Base-by-base conservation (phyloP, 2,329 filamentous ascomycete genomes). In the Teratosphaeria viscida region DNA sequence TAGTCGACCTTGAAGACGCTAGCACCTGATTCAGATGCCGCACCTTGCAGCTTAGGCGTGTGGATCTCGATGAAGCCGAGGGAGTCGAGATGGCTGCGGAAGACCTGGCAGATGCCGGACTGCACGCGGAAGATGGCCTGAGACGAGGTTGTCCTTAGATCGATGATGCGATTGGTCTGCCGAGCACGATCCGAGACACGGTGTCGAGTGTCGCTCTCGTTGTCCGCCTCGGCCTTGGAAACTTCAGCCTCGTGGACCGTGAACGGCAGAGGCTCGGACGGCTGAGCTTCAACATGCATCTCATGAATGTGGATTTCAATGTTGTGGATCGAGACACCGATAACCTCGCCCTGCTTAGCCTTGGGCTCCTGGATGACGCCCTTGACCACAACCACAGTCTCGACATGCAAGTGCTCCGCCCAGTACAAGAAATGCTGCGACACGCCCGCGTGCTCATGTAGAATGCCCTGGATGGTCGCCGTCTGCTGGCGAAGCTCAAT, bases 1-100 rank as follows among this genome's bases (percentile, higher is more conserved):
- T 96, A 96, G 70, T 94, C 89, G 55, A 95, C 84, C 71, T 89
- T 86, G 79, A 96, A 96, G 5, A 96, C 92, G 64, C 90, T 90
- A 14, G 92, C 87, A 54, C 92, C 92, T 54, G 89, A 95, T 74
- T 96, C 92, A 0, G 92, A 95, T 1, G 92, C 92, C 12, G 88
- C 86, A 1, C 90, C 89, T 77, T 95, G 90, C 52, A 96, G 79
- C 76, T 96, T 96, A 2, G 92, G 92, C 0, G 90, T 95, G 71
- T 96, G 90, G 61, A 96, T 96, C 74, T 96, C 92, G 61, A 95
- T 87, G 71, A 96, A 96, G 16, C 85, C 87, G 63, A 87, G 79
- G 2, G 81, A 79, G 65, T 92, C 88, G 0, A 96, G 81, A 2
- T 87, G 85, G 10, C 81, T 75, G 55, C 92, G 88, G 81, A 96